Evolutionary conservation across 2,329 filamentous ascomycete genomes (phyloP).

Genomic region (Penicillium sp.): DNA sequence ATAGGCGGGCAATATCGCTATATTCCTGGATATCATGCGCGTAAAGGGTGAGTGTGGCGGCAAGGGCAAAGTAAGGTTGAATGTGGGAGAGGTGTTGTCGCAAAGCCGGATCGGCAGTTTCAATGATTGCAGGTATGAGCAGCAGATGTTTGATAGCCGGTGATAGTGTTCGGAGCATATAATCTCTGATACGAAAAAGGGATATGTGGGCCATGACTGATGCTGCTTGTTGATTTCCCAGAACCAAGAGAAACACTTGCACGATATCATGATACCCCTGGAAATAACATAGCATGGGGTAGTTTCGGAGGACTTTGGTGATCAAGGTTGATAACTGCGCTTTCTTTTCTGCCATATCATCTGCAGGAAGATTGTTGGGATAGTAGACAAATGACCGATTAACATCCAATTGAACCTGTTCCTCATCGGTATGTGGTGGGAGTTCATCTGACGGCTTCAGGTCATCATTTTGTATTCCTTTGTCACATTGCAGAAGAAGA

Average conservation of each 20-base stretch:
- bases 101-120: conserved; percentile 68
- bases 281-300: conserved; percentile 90
- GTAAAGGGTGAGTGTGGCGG: conserved; percentile 93
- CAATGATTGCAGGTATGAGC: conserved; percentile 79
- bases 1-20: conserved; percentile 81
- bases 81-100: conserved; percentile 72
- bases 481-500: conserved; percentile 47
- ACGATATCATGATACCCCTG: conserved; percentile 99
- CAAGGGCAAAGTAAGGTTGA: conserved; percentile 87
- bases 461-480: conserved; percentile 3
- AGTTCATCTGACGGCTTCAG: conserved; percentile 59
- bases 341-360: conserved; percentile 70
- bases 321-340: conserved; percentile 77
- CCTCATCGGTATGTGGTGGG: conserved; percentile 78
- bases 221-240: conserved; percentile 63
- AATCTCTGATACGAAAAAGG: conserved; percentile 87
- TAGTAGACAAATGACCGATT: conserved; percentile 98
- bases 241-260: conserved; percentile 87
- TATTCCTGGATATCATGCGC: conserved; percentile 94
- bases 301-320: conserved; percentile 71
- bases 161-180: conserved; percentile 86
- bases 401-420: conserved; percentile 88
- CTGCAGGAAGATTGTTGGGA: conserved; percentile 68
- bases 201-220: conserved; percentile 76
- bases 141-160: conserved; percentile 83